A percentile compares a stretch with the other conserved stretches of the same genome.
Evolutionary conservation across 2,329 filamentous ascomycete genomes (phyloP).

Genomic region (Colletotrichum caudatum): DNA sequence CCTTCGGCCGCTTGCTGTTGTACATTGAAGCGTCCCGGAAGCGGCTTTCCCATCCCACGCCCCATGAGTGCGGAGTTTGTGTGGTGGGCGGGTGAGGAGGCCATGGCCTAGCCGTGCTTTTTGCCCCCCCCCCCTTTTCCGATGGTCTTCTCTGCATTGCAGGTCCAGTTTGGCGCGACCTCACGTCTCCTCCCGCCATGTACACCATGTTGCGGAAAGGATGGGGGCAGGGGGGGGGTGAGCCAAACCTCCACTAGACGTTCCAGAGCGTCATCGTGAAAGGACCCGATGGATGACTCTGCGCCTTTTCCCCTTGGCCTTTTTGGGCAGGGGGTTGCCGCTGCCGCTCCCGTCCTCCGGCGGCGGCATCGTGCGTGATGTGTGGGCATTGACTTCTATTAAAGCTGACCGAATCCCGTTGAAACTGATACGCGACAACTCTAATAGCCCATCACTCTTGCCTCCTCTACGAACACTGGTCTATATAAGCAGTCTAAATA

Average conservation of each 20-base stretch:
- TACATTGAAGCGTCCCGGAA: conserved; percentile 31
- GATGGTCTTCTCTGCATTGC: conserved; percentile 22
- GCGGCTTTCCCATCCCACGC: conserved; percentile 23
- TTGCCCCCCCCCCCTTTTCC: background rate
- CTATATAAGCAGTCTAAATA: background rate
- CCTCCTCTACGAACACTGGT: background rate
- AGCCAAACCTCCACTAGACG: conserved; percentile 8
- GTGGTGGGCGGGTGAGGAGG: background rate
- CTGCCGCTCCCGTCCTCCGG: conserved; percentile 36
- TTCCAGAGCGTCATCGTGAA: conserved; percentile 33
- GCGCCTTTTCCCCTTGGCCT: background rate
- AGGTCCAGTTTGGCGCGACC: conserved; percentile 22
- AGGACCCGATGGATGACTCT: conserved; percentile 15
- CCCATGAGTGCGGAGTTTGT: conserved; percentile 21
- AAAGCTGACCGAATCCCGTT: conserved; percentile 31
- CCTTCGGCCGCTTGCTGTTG: conserved; percentile 18
- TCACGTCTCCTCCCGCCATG: conserved; percentile 22
- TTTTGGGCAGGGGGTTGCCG: conserved; percentile 1
- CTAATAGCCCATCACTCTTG: background rate
- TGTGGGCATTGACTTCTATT: conserved; percentile 38
- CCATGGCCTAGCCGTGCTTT: background rate
- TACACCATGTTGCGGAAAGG: conserved; percentile 11
- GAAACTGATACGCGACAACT: conserved; percentile 36
- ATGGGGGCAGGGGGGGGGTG: conserved; percentile 10
- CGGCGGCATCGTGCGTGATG: conserved; percentile 23